A percentile compares a stretch with the other conserved stretches of the same genome.
These are phyloP conservation scores for Hysterium pulicare DNA, from an alignment of 2,329 filamentous ascomycete species.

Conservation along the genomic window DNA sequence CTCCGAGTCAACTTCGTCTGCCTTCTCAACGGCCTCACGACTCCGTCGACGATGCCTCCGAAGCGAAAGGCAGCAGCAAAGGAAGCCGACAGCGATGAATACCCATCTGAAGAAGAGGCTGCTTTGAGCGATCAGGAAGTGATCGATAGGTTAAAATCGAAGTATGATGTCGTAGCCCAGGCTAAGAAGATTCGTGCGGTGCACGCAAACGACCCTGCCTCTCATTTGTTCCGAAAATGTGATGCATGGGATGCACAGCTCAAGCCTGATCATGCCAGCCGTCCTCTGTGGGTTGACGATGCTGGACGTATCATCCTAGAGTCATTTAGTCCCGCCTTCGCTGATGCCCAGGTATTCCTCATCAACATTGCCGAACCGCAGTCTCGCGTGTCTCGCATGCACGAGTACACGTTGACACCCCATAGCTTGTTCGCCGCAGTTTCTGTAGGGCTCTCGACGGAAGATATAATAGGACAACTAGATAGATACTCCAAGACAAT, in stretches of 20 bases:
- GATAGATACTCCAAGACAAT: slow-evolving; percentile 87
- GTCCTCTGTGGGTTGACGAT: slow-evolving; percentile 92
- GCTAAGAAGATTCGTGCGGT: slow-evolving; percentile 24
- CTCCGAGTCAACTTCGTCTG: too few relatives aligned
- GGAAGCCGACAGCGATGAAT: slow-evolving; percentile 53
- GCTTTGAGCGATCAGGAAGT: slow-evolving; percentile 47
- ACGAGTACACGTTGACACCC: slow-evolving; percentile 88
- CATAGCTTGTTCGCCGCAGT: slow-evolving; percentile 95
- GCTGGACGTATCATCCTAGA: slow-evolving; percentile 85
- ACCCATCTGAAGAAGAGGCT: slow-evolving; percentile 49
- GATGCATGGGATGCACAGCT: slow-evolving; percentile 81
- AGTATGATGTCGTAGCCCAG: slow-evolving; percentile 35
- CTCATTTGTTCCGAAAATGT: slow-evolving; percentile 55
- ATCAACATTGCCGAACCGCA: slow-evolving; percentile 94
- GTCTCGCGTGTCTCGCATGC: slow-evolving; percentile 83
- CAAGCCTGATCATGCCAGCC: slow-evolving; percentile 84
- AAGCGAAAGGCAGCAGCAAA: slow-evolving; percentile 45
- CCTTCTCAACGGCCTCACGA: too few relatives aligned
- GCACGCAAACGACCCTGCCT: slow-evolving; percentile 48
- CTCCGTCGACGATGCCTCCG: slow-evolving; percentile 35
- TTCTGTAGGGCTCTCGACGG: slow-evolving; percentile 83
- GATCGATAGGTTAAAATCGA: slow-evolving; percentile 45
- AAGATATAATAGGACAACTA: slow-evolving; percentile 85
- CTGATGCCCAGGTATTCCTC: slow-evolving; percentile 87
- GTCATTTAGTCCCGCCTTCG: slow-evolving; percentile 84